phyloP scores from a whole-genome alignment of 2,329 filamentous ascomycete genomes.

The Exophiala dermatitidis region DNA sequence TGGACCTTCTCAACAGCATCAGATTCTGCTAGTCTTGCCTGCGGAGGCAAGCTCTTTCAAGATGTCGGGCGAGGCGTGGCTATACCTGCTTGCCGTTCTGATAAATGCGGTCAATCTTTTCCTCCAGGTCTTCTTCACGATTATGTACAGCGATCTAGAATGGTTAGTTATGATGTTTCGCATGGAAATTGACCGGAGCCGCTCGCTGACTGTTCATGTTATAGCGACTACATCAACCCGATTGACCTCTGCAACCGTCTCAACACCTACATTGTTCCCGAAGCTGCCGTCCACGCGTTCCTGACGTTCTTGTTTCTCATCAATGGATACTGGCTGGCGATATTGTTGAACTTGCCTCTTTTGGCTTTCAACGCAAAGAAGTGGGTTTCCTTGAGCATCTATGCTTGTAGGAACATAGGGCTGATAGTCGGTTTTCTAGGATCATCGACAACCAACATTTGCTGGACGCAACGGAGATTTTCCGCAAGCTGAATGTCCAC shows the following conservation, averaged over 20 bases:
- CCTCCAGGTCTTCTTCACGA: slow-evolving; percentile 99
- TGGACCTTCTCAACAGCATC: background rate
- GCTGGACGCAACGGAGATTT: slow-evolving; percentile 96
- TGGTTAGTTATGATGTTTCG: slow-evolving; percentile 58
- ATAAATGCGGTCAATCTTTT: slow-evolving; percentile 99
- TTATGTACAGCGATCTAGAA: slow-evolving; percentile 99
- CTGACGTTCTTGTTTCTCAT: slow-evolving; percentile 92
- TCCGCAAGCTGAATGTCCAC: slow-evolving; percentile 96
- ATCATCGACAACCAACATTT: slow-evolving; percentile 96
- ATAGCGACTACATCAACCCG: slow-evolving; percentile 97
- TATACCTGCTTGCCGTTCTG: slow-evolving; percentile 94
- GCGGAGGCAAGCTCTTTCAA: slow-evolving; percentile 32
- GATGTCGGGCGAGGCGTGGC: slow-evolving; percentile 98
- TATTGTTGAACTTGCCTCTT: slow-evolving; percentile 86
- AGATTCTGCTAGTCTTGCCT: background rate
- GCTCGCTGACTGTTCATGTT: background rate
- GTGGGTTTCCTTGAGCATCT: slow-evolving; percentile 49
- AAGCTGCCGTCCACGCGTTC: slow-evolving; percentile 95
- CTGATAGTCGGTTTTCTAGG: slow-evolving; percentile 44
- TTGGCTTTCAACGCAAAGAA: slow-evolving; percentile 95
- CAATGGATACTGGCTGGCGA: slow-evolving; percentile 96
- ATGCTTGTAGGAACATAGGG: background rate
- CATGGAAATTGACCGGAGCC: slow-evolving; percentile 22
- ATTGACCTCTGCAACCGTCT: slow-evolving; percentile 99
- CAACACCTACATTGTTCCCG: slow-evolving; percentile 98